Conservation (phyloP, 805 yeast species). For the Starmerella geochares region DNA sequence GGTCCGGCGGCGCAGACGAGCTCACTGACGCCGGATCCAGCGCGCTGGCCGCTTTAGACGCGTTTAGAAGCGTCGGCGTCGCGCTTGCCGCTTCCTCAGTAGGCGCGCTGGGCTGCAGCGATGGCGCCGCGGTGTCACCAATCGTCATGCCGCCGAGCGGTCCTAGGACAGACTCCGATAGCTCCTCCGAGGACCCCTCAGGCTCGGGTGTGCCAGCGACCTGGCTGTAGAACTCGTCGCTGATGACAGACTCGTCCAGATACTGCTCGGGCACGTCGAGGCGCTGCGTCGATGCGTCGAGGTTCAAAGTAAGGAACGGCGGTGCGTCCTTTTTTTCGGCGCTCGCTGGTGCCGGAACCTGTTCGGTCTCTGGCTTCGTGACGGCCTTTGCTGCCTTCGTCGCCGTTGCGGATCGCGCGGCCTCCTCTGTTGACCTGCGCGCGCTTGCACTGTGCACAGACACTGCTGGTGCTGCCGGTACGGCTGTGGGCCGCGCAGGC, state of each 20-base stretch:
- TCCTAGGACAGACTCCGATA: neutral
- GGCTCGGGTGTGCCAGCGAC: neutral
- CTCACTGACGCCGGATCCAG: no score
- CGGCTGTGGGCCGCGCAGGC: neutral
- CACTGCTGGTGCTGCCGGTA: neutral
- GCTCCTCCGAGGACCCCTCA: neutral
- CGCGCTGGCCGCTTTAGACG: no score
- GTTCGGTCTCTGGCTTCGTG: neutral
- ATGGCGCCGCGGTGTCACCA: neutral
- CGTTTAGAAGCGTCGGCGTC: no score
- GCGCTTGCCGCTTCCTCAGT: no score
- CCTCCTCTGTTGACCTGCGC: neutral
- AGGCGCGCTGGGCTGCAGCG: neutral
- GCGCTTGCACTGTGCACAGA: neutral
- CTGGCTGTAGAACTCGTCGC: constrained; percentile 2
- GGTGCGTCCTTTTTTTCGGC: constrained; percentile 2
- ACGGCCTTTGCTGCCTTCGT: neutral
- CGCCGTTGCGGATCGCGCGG: neutral
- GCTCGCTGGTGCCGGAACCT: neutral
- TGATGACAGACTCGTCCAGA: neutral
- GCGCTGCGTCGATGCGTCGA: constrained; percentile 9
- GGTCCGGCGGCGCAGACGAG: neutral
- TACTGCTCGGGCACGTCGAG: constrained; percentile 14
- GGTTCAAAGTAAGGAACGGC: constrained; percentile 18
- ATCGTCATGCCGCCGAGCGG: neutral